Conservation (phyloP, 192 early-diverging fungal genomes). For the Coemansia sp. region DNA sequence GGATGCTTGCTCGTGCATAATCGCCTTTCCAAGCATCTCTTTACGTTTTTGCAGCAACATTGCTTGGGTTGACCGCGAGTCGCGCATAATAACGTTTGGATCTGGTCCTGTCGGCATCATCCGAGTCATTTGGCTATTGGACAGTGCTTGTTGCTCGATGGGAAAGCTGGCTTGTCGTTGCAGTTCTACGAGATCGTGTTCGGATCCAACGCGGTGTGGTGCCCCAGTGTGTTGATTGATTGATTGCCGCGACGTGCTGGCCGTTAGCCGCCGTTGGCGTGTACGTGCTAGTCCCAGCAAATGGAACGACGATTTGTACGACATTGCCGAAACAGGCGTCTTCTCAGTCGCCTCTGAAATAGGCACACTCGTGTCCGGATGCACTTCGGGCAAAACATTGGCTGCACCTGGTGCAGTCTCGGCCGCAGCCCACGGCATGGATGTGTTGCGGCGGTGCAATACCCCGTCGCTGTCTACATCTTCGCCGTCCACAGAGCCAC, state of each 20-base stretch:
- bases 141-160: slow-evolving; percentile 23
- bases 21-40: slow-evolving; percentile 46
- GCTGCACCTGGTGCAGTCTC: background rate
- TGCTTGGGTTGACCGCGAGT: slow-evolving; percentile 52
- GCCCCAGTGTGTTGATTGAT: slow-evolving; percentile 2
- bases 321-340: slow-evolving; percentile 34
- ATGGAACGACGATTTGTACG: slow-evolving; percentile 54
- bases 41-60: slow-evolving; percentile 50
- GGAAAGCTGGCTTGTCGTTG: slow-evolving; percentile 39
- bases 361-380: background rate
- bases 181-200: slow-evolving; percentile 17
- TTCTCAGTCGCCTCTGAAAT: background rate
- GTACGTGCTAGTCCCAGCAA: slow-evolving; percentile 45
- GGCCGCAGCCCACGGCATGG: slow-evolving; percentile 41
- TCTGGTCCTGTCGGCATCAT: slow-evolving; percentile 51
- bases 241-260: slow-evolving; percentile 41
- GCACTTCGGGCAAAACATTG: no score
- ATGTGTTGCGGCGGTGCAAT: slow-evolving; percentile 42
- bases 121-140: slow-evolving; percentile 27
- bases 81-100: slow-evolving; percentile 54
- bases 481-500: background rate
- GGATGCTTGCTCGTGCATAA: slow-evolving; percentile 40
- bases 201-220: background rate
- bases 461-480: background rate
- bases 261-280: slow-evolving; percentile 43